These are phyloP conservation scores for Paecilomyces fulvus DNA, from an alignment of 2,329 filamentous ascomycete genomes.

Conservation along the genomic window DNA sequence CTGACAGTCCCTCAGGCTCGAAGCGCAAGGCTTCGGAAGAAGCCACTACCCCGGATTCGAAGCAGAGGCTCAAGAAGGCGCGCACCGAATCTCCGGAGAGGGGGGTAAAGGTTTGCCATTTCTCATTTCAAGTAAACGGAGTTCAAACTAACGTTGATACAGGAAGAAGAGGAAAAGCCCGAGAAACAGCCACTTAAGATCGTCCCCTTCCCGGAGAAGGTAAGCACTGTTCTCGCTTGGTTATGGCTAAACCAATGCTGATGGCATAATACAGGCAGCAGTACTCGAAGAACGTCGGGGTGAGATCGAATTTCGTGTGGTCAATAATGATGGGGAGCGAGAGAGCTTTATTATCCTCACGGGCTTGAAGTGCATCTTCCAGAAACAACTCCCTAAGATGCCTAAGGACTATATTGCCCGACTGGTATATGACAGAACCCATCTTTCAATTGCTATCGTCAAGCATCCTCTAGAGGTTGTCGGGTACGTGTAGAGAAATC, in stretches of 20 bases:
- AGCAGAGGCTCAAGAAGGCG: conserved; percentile 40
- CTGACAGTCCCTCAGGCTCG: conserved; percentile 16
- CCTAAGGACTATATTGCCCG: conserved; percentile 98
- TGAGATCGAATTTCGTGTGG: conserved; percentile 93
- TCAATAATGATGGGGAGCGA: conserved; percentile 86
- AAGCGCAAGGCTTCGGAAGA: conserved; percentile 47
- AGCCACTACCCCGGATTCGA: conserved; percentile 33
- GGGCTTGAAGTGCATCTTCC: conserved; percentile 93
- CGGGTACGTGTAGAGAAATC: conserved; percentile 33
- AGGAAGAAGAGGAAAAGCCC: conserved; percentile 27
- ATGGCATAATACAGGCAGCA: conserved; percentile 52
- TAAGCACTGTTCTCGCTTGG: conserved; percentile 24
- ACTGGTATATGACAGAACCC: conserved; percentile 92
- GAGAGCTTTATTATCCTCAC: conserved; percentile 92
- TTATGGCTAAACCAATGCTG: conserved; percentile 10
- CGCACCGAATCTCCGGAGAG: conserved; percentile 39
- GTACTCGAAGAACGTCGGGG: conserved; percentile 89
- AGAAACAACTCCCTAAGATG: conserved; percentile 98
- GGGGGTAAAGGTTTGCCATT: conserved; percentile 20
- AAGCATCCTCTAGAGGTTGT: conserved; percentile 95
- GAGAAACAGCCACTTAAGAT: conserved; percentile 50
- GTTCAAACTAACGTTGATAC: conserved; percentile 14
- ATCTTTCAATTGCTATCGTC: conserved; percentile 92
- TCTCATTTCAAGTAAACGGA: background rate
- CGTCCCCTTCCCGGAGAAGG: conserved; percentile 86